Percentiles rank a stretch among this genome's conserved stretches.
These are phyloP conservation scores for Elongisporangium undulatum DNA, from an alignment of 352 stramenopile genomes.

Conservation along the genomic window DNA sequence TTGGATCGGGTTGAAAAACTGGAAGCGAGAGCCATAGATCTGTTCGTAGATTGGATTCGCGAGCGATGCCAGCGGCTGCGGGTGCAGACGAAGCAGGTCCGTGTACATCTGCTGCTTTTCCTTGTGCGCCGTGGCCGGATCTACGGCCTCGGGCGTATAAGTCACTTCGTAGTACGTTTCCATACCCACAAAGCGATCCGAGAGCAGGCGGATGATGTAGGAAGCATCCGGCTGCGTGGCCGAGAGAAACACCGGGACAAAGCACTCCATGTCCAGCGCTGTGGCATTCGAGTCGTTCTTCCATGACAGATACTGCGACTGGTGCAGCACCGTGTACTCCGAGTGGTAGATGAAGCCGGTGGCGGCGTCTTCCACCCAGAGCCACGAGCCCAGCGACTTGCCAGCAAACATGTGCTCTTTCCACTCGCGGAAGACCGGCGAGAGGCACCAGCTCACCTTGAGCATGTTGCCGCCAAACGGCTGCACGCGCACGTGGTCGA, in stretches of 20 bases:
- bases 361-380: slow-evolving; percentile 97
- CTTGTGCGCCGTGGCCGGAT: slow-evolving; percentile 31
- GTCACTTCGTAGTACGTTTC: slow-evolving; percentile 85
- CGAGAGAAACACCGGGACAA: slow-evolving; percentile 95
- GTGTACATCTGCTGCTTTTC: slow-evolving; percentile 76
- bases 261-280: slow-evolving; percentile 90
- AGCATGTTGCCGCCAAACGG: slow-evolving; percentile 96
- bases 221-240: slow-evolving; percentile 71
- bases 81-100: slow-evolving; percentile 92
- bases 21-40: slow-evolving; percentile 89
- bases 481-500: slow-evolving; percentile 80
- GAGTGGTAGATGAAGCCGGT: slow-evolving; percentile 93
- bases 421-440: slow-evolving; percentile 68
- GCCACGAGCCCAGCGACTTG: slow-evolving; percentile 87
- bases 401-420: slow-evolving; percentile 53
- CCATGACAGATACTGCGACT: slow-evolving; percentile 68
- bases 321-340: slow-evolving; percentile 87
- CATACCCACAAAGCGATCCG: slow-evolving; percentile 96
- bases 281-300: slow-evolving; percentile 47
- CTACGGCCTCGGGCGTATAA: slow-evolving; percentile 40
- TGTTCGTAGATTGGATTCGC: slow-evolving; percentile 89
- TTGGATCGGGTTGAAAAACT: slow-evolving; percentile 93
- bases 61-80: slow-evolving; percentile 92
- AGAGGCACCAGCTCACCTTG: slow-evolving; percentile 80
- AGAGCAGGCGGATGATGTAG: slow-evolving; percentile 95